Base-by-base conservation (phyloP, 306 rosid species). In the Vachellia collinsii region DNA sequence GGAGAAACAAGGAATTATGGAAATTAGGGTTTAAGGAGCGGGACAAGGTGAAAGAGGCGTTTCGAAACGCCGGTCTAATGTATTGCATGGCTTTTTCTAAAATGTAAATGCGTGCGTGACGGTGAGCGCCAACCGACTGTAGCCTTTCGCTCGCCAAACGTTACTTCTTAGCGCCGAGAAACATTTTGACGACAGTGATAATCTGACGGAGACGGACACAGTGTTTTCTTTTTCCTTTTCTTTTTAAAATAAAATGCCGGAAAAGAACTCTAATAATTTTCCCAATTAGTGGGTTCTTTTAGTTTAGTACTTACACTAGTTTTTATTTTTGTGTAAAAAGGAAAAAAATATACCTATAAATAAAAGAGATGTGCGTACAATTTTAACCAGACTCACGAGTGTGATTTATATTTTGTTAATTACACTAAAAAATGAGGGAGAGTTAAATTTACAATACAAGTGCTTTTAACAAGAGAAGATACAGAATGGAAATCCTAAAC, bases 51-150 rank as follows among this genome's bases (percentile, higher is more conserved):
- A 65, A 23, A 72, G 5, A 61, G 41, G 79, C 93, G 87, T 88
- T 92, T 82, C 92, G 91, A 90, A 92, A 85, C 81, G 92, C 84
- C 16, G 86, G 85, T 84, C 83, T 87, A 87, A 91, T 88, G 44
- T 20, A 73, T 48, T 84, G 86, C 88, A 87, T 87, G 19, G 39
- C 25, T 74, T 72, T 72, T 23, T 29, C 48, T 11, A 12, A 65
- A 50, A 38, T 16, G 13, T 53, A 41, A 77, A 20, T 53, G 23
- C 23, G 58, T 20, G 41, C 13, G 23, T 16, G 47, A 17, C 69
- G 17, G 68, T 4, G 20, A 64, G 68, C 7, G 20, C 34, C 8
- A n/a, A 29, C 8, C 3, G 10, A 6, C 19, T 20, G 11, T 3
- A n/a, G 61, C 11, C 37, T 61, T 12, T 25, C 10, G 65, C 23